Conservation (phyloP, 805 yeast genomes). For the Dipodascopsis uninucleata region DNA sequence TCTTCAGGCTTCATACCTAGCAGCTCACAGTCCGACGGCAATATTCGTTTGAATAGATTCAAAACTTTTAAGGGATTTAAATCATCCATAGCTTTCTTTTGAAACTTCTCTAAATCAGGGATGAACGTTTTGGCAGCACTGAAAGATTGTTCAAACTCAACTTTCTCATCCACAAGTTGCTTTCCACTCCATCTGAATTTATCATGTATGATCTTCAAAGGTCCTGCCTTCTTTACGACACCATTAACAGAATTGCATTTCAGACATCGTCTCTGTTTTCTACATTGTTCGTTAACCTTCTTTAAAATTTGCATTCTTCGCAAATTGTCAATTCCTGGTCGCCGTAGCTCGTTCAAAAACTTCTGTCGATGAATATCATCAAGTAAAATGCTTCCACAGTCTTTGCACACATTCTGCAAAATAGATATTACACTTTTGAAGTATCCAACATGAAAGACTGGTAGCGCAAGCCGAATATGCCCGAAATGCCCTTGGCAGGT, state of each 20-base stretch:
- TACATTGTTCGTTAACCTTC: constrained; percentile 83
- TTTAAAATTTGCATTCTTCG: constrained; percentile 87
- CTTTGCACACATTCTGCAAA: constrained; percentile 85
- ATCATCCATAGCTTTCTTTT: constrained; percentile 86
- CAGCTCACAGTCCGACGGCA: constrained; percentile 85
- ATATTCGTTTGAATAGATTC: constrained; percentile 78
- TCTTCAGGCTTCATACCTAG: constrained; percentile 83
- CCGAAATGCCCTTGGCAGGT: constrained; percentile 99
- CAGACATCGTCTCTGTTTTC: constrained; percentile 88
- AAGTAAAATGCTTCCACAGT: constrained; percentile 73
- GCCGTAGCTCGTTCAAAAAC: constrained; percentile 72
- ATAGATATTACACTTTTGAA: constrained; percentile 87
- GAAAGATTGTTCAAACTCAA: constrained; percentile 82
- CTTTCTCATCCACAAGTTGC: constrained; percentile 78
- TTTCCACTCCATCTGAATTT: constrained; percentile 95
- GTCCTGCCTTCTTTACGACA: constrained; percentile 96
- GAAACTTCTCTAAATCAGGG: constrained; percentile 85
- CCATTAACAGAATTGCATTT: constrained; percentile 88
- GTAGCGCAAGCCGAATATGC: constrained; percentile 84
- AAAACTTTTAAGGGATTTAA: constrained; percentile 87
- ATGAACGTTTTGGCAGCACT: constrained; percentile 65
- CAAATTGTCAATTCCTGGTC: constrained; percentile 85
- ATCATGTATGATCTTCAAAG: constrained; percentile 91
- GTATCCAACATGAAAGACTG: constrained; percentile 96
- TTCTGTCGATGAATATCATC: constrained; percentile 67